Evolutionary conservation across 176 grass and related monocot species (phyloP), one percentile per base, ranked within the genome.

Genomic region (Ensete glaucum): DNA sequence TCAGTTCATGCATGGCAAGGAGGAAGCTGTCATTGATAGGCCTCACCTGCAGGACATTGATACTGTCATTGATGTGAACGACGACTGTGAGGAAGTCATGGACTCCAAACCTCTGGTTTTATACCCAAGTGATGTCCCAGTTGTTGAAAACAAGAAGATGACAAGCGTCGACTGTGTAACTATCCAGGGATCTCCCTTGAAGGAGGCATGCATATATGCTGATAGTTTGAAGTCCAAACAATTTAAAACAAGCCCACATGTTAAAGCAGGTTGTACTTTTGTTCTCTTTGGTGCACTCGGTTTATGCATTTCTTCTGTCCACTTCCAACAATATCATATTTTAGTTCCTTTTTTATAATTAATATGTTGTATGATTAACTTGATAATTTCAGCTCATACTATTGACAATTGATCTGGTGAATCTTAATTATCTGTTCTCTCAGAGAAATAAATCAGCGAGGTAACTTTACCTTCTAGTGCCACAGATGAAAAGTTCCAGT

Each of bases 71-170:
- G 17, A 70, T 25, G 25, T 50, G 9, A 51, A 50, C 8, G 9
- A 21, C 2, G 4, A 43, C 34, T 43, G 34, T 3, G 34, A 43
- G 57, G 83, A 19, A 63, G 62, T 12, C 16, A 52, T 2, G 34
- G 78, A 43, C 24, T 60, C 63, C 52, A 85, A 82, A n/a, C 26
- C 11, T 73, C 11, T 69, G 25, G 14, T 26, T 76, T 54, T 64
- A 0, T 59, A 76, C 1, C 25, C 24, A 51, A 66, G 54, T 53
- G 78, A 74, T 50, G 57, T 19, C 58, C 9, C 73, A 64, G 73
- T 15, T 59, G 64, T 51, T 50, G 76, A 69, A 3, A 54, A 76
- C 13, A 92, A 77, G 73, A 22, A 5, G 21, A 58, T 53, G 64
- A 69, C 54, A 70, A 24, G 26, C 21, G 10, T 58, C 69, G 67